phyloP scores from a whole-genome alignment of 2,329 filamentous ascomycete genomes.

The Xylariaceae sp. region DNA sequence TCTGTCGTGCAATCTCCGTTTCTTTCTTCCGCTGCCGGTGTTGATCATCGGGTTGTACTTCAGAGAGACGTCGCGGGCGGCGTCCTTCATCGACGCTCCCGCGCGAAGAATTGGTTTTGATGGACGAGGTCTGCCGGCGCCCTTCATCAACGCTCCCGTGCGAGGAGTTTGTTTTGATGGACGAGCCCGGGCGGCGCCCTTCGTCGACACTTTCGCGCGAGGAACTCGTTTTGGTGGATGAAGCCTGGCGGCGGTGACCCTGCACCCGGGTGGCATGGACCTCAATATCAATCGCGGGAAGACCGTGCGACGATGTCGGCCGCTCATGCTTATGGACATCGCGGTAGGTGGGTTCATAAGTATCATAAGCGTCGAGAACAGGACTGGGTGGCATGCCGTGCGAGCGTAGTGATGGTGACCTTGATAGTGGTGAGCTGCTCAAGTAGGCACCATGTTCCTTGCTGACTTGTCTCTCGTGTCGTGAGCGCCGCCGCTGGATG shows the following conservation, averaged over 20 bases:
- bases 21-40: conserved; percentile 27
- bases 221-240: conserved; percentile 27
- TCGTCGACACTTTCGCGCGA: conserved; percentile 22
- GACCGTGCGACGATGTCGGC: conserved; percentile 25
- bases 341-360: conserved; percentile 20
- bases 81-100: conserved; percentile 24
- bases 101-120: conserved; percentile 27
- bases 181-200: conserved; percentile 20
- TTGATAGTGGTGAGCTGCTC: conserved; percentile 41
- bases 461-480: conserved; percentile 29
- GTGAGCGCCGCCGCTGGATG: conserved; percentile 28
- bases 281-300: conserved; percentile 34
- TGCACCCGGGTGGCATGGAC: conserved; percentile 32
- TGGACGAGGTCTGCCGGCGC: conserved; percentile 32
- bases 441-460: conserved; percentile 42
- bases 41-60: conserved; percentile 26
- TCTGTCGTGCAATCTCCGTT: conserved; percentile 37
- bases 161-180: conserved; percentile 27
- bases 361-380: conserved; percentile 16
- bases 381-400: conserved; percentile 40
- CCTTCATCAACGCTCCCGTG: conserved; percentile 24
- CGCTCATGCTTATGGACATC: conserved; percentile 23
- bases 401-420: conserved; percentile 42
- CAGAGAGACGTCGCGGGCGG: conserved; percentile 27
- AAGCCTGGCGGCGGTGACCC: conserved; percentile 35